Evolutionary conservation across 2,329 filamentous ascomycete genomes (phyloP).

Genomic region (Tricladium varicosporioides): DNA sequence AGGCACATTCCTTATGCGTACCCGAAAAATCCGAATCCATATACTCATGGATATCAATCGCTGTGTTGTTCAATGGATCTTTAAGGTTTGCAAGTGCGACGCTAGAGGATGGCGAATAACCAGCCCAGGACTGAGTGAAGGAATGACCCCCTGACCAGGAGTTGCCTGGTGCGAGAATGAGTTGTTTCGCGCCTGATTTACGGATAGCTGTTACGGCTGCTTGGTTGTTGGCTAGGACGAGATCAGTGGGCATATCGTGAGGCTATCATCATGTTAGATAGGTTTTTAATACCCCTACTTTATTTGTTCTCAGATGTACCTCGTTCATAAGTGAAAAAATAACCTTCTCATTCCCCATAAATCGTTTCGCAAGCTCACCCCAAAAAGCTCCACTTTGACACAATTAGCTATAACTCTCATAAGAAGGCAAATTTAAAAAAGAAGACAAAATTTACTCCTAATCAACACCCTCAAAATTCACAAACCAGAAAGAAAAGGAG

Average conservation of each 20-base stretch:
- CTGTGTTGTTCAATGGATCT: conserved; percentile 48
- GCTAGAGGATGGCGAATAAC: conserved; percentile 38
- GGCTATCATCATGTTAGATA: conserved; percentile 33
- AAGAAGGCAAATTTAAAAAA: no score
- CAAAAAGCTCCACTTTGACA: conserved; percentile 41
- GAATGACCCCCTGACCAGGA: conserved; percentile 48
- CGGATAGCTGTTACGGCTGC: conserved; percentile 47
- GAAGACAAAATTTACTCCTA: no score
- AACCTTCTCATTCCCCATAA: conserved; percentile 49
- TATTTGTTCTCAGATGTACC: conserved; percentile 13
- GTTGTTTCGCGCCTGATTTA: conserved; percentile 41
- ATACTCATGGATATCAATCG: conserved; percentile 51
- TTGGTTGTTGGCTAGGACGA: conserved; percentile 47
- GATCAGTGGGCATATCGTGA: conserved; percentile 46
- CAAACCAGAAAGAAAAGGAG: not conserved
- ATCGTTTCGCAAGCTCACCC: conserved; percentile 46
- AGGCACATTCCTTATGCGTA: conserved; percentile 41
- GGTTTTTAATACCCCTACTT: not conserved
- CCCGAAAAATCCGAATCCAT: conserved; percentile 49
- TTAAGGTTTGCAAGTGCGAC: conserved; percentile 41
- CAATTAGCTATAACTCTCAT: no score
- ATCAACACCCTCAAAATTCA: not conserved
- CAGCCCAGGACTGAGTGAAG: conserved; percentile 40
- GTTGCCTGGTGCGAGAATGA: conserved; percentile 49
- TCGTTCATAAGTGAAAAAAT: conserved; percentile 69